Evolutionary conservation across 805 yeast species (phyloP), one percentile per base, ranked within the genome.

Genomic region (Wickerhamomyces xylosicus): DNA sequence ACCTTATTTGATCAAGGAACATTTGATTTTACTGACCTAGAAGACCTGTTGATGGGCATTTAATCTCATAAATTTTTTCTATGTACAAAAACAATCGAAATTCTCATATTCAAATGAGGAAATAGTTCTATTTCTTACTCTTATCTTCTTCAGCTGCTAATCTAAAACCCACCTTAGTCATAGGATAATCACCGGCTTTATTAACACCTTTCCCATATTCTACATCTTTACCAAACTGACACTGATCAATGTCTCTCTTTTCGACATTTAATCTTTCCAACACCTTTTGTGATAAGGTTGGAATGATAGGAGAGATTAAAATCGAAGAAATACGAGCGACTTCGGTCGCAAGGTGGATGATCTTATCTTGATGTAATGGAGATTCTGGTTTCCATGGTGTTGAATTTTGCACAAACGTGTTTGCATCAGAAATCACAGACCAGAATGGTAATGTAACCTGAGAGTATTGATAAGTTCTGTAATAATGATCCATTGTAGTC

Each of bases 281-380:
- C 5, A 85, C 61, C 10, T 61, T 58, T 0, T 51, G 44, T 0
- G 95, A 58, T 37, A 86, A 63, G 3, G 62, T 61, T 0, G 97
- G 97, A 32, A 84, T 75, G 19, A 90, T 66, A 2, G 95, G 85
- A 42, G 71, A 77, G 25, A 82, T 64, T 28, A 84, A 52, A 7
- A 90, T 77, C 1, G 90, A 67, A 10, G 72, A 50, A 1, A 85
- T 69, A 41, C 97, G 67, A 14, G 79, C 67, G 1, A 77, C 69
- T 48, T 90, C 97, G 8, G 84, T 71, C 1, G 85, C 80, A 8
- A 72, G 51, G 44, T 71, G 76, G 2, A 89, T 74, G 13, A 77
- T 69, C 34, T 69, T 60, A 54, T 77, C 81, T 3, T 49, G 44
- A 1, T 50, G 49, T 18, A 62, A 62, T 8, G 38, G 41, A 7